These are phyloP conservation scores for Xanthoconium purpureum DNA, from an alignment of 768 basidiomycete genomes.

Conservation along the genomic window DNA sequence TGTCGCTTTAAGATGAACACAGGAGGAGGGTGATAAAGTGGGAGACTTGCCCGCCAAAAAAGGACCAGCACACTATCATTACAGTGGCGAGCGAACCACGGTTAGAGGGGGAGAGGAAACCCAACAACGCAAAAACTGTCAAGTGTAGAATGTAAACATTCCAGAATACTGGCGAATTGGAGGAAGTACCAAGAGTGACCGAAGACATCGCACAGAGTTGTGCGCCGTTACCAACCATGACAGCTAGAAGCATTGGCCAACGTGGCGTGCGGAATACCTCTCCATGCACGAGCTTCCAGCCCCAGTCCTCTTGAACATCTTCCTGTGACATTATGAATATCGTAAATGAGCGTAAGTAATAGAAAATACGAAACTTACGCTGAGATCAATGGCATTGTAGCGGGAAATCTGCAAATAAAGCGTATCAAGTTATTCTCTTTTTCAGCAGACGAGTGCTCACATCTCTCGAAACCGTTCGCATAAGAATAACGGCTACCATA, in stretches of 20 bases:
- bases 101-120: conserved; percentile 94
- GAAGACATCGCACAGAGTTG: conserved; percentile 72
- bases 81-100: conserved; percentile 86
- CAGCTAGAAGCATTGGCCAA: conserved; percentile 72
- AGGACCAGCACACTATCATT: conserved; percentile 73
- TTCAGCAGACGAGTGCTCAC: conserved; percentile 38
- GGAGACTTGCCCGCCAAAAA: conserved; percentile 73
- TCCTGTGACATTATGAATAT: conserved; percentile 47
- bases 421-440: not conserved
- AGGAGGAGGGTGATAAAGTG: not conserved
- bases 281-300: conserved; percentile 96
- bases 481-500: conserved; percentile 91
- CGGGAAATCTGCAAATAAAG: conserved; percentile 35
- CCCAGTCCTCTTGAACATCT: conserved; percentile 96
- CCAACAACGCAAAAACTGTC: conserved; percentile 84
- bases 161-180: not conserved
- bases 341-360: not conserved
- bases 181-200: conserved; percentile 71
- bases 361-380: conserved; percentile 45
- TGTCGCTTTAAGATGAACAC: not conserved
- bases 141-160: conserved; percentile 3
- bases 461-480: conserved; percentile 85
- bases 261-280: conserved; percentile 90
- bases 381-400: conserved; percentile 93
- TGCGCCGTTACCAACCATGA: conserved; percentile 78